Evolutionary conservation across 768 basidiomycete species (phyloP), one percentile per base, ranked within the genome.

Genomic region (Amanita thiersii): DNA sequence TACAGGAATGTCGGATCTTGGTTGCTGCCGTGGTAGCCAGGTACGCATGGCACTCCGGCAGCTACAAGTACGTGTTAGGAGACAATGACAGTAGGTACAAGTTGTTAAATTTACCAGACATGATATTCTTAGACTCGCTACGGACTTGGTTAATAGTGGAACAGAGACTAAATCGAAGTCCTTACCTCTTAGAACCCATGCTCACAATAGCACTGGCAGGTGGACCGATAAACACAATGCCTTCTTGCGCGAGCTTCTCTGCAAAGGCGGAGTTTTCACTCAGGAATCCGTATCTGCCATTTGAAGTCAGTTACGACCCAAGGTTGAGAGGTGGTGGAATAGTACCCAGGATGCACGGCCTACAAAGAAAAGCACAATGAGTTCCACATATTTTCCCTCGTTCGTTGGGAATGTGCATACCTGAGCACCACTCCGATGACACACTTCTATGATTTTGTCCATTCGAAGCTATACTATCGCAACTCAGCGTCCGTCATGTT

Each of bases 111-210:
- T 29, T 62, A 86, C 84, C 69, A 12, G 74, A 72, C 91, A 94
- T 93, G 54, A 94, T 94, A 45, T 87, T 91, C 67, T 97, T 97
- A 28, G 89, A 92, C 68, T 93, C 90, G 43, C 89, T 86, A 44
- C n/a, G 8, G 11, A 9, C 12, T 44, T 12, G 24, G 18, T 36
- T 21, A 28, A 23, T 31, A 42, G 24, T 29, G 21, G 17, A 12
- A 12, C 12, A 33, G 19, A 41, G 6, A 36, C 17, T 25, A 14
- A 23, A 20, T 6, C 19, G 4, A 20, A 24, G 15, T 33, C 26
- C 46, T 63, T 21, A 87, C 86, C 90, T 89, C 69, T 97, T 96
- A 0, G 88, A 92, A 1, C 92, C 93, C 93, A 96, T 97, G 52
- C 83, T 86, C 10, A 84, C 64, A 47, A 97, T 97, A 21, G 93